phyloP scores from a whole-genome alignment of 2,329 filamentous ascomycete genomes.

The Acarospora socialis region DNA sequence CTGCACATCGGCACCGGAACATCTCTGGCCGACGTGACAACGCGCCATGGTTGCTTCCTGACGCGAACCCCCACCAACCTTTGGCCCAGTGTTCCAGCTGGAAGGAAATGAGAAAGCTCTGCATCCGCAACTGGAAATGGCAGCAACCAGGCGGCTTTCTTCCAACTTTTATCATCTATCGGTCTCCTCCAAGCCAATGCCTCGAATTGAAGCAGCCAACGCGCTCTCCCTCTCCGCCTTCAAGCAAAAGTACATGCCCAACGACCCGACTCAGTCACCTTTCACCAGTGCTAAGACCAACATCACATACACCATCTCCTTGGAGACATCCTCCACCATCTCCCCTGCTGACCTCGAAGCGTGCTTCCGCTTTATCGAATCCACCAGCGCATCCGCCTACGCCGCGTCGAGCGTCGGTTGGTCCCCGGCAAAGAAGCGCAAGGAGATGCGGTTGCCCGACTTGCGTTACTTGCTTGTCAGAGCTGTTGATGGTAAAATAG shows the following conservation, averaged over 20 bases:
- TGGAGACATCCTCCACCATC: slow-evolving; percentile 20
- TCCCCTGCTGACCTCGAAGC: slow-evolving; percentile 27
- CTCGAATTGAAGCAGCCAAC: slow-evolving; percentile 28
- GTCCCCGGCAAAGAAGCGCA: slow-evolving; percentile 37
- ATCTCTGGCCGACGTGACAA: background rate
- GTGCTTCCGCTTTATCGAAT: slow-evolving; percentile 39
- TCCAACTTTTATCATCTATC: background rate
- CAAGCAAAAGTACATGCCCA: slow-evolving; percentile 21
- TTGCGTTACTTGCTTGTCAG: slow-evolving; percentile 44
- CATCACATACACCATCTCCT: slow-evolving; percentile 16
- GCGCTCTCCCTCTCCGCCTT: slow-evolving; percentile 26
- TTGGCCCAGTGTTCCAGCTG: too few species aligned
- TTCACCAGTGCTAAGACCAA: slow-evolving; percentile 8
- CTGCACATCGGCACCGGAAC: background rate
- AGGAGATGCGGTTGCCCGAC: slow-evolving; percentile 43
- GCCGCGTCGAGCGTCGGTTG: slow-evolving; percentile 38
- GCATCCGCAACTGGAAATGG: slow-evolving; percentile 1
- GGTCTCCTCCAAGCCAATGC: background rate
- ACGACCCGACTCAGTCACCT: slow-evolving; percentile 9
- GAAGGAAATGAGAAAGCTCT: too few species aligned
- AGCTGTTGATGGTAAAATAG: background rate
- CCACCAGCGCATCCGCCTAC: slow-evolving; percentile 41
- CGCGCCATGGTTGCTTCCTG: too few species aligned
- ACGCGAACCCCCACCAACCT: too few species aligned
- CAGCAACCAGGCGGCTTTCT: slow-evolving; percentile 4